Conservation (phyloP, 2,329 filamentous ascomycete species). For the Trichoderma sp. region DNA sequence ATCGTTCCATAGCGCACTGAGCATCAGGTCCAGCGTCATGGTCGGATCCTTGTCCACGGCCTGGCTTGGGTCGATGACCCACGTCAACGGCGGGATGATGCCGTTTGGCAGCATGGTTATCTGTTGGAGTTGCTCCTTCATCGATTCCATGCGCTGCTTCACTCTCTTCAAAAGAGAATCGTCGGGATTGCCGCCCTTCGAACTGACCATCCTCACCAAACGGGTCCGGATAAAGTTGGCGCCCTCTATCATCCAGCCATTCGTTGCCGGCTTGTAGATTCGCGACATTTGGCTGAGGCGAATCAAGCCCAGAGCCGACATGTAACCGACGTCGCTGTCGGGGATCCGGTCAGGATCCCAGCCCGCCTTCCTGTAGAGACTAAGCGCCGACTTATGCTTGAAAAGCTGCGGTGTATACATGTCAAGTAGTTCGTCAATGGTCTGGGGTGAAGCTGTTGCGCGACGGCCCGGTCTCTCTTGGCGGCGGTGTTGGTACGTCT, state of each 20-base stretch:
- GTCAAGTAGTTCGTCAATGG: not conserved
- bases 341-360: constrained; percentile 45
- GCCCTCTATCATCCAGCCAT: not conserved
- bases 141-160: too few species aligned
- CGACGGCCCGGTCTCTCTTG: not conserved
- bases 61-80: not conserved
- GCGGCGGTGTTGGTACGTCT: not conserved
- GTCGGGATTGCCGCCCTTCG: too few species aligned
- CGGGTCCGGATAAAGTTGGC: too few species aligned
- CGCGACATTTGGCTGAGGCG: constrained; percentile 38
- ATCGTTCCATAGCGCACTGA: not conserved
- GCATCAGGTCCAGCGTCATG: not conserved
- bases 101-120: not conserved
- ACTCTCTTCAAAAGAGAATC: too few species aligned
- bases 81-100: not conserved
- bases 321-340: constrained; percentile 37
- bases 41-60: not conserved
- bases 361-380: constrained; percentile 37
- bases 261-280: constrained; percentile 35
- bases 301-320: constrained; percentile 35
- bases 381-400: constrained; percentile 40
- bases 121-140: too few species aligned
- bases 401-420: constrained; percentile 37
- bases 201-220: too few species aligned
- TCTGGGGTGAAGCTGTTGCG: not conserved